phyloP scores from a whole-genome alignment of 2,329 filamentous ascomycete genomes.

The Akanthomyces dipterigenus region DNA sequence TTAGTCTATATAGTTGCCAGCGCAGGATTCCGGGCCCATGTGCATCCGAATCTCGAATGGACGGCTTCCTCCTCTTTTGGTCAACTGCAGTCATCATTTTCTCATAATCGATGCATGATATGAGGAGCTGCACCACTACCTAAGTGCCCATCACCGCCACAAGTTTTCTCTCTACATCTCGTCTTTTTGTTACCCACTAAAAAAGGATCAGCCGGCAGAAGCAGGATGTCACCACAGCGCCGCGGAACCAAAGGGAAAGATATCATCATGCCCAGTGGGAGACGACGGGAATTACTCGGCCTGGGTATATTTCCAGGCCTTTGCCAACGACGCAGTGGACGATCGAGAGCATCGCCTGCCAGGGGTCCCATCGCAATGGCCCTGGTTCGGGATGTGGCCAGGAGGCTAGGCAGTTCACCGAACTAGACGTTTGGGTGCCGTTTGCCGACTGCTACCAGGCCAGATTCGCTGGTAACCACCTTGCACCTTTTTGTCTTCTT shows the following conservation, averaged over 20 bases:
- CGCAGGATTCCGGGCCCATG: background rate
- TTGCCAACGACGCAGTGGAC: background rate
- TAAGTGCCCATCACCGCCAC: background rate
- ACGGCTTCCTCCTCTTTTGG: background rate
- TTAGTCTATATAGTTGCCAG: background rate
- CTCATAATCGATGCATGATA: background rate
- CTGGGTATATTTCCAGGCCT: background rate
- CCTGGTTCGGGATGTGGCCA: no score
- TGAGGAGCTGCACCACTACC: background rate
- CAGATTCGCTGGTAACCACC: background rate
- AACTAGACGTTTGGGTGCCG: no score
- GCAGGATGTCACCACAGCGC: background rate
- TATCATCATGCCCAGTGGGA: background rate
- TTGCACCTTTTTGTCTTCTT: background rate
- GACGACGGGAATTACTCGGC: conserved; percentile 6
- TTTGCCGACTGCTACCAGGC: no score
- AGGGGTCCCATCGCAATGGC: background rate
- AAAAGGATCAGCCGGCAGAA: background rate
- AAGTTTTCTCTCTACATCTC: background rate
- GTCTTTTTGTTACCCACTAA: background rate
- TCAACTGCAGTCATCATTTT: conserved; percentile 8
- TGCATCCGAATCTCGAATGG: background rate
- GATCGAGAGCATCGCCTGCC: background rate
- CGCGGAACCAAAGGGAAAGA: background rate
- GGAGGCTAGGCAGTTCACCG: no score